A percentile compares a stretch with the other conserved stretches of the same genome.
phyloP scores from a whole-genome alignment of 2,329 filamentous ascomycete species.

The Xylariaceae sp. region DNA sequence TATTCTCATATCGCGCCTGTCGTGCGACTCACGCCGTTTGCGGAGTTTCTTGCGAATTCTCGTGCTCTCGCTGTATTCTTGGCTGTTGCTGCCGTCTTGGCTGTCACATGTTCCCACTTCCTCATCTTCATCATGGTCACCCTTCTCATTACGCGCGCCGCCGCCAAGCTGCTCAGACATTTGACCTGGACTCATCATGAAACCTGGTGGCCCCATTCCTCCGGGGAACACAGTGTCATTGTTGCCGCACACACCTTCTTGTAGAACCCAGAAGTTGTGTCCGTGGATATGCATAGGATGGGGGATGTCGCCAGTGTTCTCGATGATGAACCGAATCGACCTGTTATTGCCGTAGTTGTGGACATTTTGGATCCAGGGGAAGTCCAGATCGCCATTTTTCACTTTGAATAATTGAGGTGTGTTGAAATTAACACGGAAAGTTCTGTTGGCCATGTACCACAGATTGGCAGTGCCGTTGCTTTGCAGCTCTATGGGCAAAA shows the following conservation, averaged over 20 bases:
- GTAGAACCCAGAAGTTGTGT: slow-evolving; percentile 47
- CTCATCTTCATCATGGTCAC: too few relatives aligned
- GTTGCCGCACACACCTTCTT: slow-evolving; percentile 26
- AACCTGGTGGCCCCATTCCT: slow-evolving; percentile 6
- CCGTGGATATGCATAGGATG: slow-evolving; percentile 51
- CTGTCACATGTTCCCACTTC: too few relatives aligned
- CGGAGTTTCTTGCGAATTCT: too few relatives aligned
- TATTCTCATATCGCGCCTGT: background rate
- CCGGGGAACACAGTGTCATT: slow-evolving; percentile 15
- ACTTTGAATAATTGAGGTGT: slow-evolving; percentile 21
- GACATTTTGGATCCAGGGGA: slow-evolving; percentile 17
- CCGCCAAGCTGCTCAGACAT: slow-evolving; percentile 11
- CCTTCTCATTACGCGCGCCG: background rate
- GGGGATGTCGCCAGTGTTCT: slow-evolving; percentile 27
- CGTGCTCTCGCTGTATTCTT: too few relatives aligned
- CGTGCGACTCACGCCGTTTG: background rate
- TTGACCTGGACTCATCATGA: slow-evolving; percentile 12
- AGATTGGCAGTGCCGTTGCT: slow-evolving; percentile 18
- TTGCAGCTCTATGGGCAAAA: slow-evolving; percentile 17
- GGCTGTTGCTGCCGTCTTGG: too few relatives aligned
- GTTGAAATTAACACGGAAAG: slow-evolving; percentile 22
- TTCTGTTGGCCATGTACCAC: slow-evolving; percentile 21
- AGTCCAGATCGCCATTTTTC: slow-evolving; percentile 12
- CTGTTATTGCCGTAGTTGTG: slow-evolving; percentile 21
- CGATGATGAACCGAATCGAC: slow-evolving; percentile 31